Conservation (phyloP, 176 grass and related monocot species). For the Luzula sylvatica region DNA sequence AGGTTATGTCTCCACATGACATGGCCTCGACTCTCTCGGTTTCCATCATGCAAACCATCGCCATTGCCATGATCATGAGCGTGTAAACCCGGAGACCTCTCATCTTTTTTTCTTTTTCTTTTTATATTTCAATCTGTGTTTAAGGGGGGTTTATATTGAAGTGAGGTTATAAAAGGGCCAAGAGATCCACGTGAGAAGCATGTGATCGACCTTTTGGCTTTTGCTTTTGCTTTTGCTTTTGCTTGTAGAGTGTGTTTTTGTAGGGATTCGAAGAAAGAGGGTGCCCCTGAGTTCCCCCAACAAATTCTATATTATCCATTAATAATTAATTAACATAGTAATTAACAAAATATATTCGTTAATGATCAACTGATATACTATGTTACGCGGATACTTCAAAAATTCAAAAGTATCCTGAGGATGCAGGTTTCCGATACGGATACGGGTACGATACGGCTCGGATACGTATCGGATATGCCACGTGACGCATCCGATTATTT, state of each 20-base stretch:
- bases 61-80: neutral
- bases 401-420: no score
- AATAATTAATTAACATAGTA: no score
- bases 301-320: no score
- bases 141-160: neutral
- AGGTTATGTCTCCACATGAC: constrained; percentile 20
- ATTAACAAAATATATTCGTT: no score
- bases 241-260: neutral
- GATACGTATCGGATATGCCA: no score
- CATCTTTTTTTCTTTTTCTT: neutral
- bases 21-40: neutral
- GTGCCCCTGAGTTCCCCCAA: no score
- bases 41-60: constrained; percentile 7
- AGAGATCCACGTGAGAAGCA: neutral
- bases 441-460: no score
- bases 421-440: no score
- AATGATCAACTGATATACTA: no score
- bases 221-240: no score
- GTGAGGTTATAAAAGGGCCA: neutral
- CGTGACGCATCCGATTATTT: no score
- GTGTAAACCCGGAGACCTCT: neutral
- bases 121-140: neutral
- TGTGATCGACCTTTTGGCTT: neutral
- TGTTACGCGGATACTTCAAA: no score
- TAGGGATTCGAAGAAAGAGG: constrained; percentile 3